Percentiles rank a stretch among this genome's conserved stretches.
These are phyloP conservation scores for Neonectria neomacrospora DNA, from an alignment of 2,329 filamentous ascomycete species.

Conservation along the genomic window DNA sequence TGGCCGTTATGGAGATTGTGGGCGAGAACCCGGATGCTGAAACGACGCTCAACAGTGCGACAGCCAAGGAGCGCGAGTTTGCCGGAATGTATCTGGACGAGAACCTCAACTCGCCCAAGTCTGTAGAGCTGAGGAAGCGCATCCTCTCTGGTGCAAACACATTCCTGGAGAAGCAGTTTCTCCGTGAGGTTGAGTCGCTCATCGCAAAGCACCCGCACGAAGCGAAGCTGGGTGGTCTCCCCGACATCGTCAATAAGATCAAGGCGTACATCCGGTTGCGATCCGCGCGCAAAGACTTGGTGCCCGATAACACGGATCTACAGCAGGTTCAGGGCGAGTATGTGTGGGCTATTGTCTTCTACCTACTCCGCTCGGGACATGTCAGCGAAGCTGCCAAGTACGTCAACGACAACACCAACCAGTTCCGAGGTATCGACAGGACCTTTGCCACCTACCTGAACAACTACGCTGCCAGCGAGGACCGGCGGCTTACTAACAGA, in stretches of 20 bases:
- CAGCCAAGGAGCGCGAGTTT: constrained; percentile 80
- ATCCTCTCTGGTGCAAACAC: constrained; percentile 83
- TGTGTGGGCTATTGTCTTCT: constrained; percentile 95
- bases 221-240: constrained; percentile 88
- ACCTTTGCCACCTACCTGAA: constrained; percentile 90
- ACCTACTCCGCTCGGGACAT: constrained; percentile 86
- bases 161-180: constrained; percentile 85
- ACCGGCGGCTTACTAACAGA: constrained; percentile 76
- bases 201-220: constrained; percentile 88
- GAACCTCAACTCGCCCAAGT: constrained; percentile 70
- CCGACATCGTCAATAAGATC: constrained; percentile 89
- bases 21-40: constrained; percentile 74
- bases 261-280: constrained; percentile 90
- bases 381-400: constrained; percentile 87
- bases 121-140: constrained; percentile 76
- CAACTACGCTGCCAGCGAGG: constrained; percentile 80
- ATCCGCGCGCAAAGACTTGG: constrained; percentile 82
- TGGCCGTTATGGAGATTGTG: constrained; percentile 81
- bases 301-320: constrained; percentile 81
- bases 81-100: constrained; percentile 82
- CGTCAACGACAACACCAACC: constrained; percentile 79
- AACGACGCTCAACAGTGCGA: constrained; percentile 68
- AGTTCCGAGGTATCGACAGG: constrained; percentile 90
- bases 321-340: constrained; percentile 85
- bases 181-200: constrained; percentile 78